Base-by-base conservation (phyloP, 768 basidiomycete genomes). In the Cystofilobasidium ferigula region DNA sequence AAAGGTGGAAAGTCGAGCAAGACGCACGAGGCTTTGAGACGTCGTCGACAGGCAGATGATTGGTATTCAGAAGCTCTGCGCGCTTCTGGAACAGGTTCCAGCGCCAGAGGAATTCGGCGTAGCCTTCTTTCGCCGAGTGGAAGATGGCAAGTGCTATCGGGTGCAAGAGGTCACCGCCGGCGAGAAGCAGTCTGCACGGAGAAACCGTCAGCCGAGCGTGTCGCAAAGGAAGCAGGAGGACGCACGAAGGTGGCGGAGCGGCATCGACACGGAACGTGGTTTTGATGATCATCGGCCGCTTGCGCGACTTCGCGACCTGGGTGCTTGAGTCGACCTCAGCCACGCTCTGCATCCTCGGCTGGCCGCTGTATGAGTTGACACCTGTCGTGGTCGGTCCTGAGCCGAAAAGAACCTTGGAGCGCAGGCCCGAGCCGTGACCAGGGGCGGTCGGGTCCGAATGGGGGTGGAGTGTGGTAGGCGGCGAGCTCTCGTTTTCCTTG, bases 51-150 rank as follows among this genome's bases (percentile, higher is more conserved):
- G 71, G 62, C 57, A 59, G 57, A 71, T 68, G 69, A 72, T 72
- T n/a, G 71, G 70, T 69, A 13, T 87, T 87, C 64, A 90, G 76
- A 1, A 91, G 79, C 69, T 89, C 87, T 22, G 85, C 75, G 3
- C 89, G 82, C 72, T 88, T 86, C 45, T 83, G 79, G 70, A 82
- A 77, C 61, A 89, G 73, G 69, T 83, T 77, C 90, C 89, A 92
- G 51, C 84, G 77, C 69, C 83, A 83, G 28, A 92, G 77, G 69
- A 86, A 77, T 63, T 91, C 87, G 8, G 86, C 86, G 72, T 91
- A 92, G 1, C 80, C 79, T 48, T 83, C 76, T 26, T 90, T 78
- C 73, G 91, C 87, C 54, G 68, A 68, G 9, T 70, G 78, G 60
- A 82, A 71, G 47, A 48, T 51, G n/a, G 35, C 62, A 20, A 43